Conservation (phyloP, 2,329 filamentous ascomycete genomes). For the Talaromyces sp. region DNA sequence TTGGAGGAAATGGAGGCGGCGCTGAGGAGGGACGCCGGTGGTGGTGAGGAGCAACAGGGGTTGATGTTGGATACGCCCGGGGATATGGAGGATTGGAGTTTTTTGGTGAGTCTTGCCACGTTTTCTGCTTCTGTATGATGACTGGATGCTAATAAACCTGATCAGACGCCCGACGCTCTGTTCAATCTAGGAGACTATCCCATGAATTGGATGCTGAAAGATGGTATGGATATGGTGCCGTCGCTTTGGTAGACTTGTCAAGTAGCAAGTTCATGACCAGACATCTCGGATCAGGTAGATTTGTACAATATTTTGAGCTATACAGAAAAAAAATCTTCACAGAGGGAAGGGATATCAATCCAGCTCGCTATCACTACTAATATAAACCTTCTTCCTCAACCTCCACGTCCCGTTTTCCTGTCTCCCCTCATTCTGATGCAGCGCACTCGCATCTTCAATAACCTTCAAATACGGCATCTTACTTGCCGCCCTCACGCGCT, state of each 20-base stretch:
- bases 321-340: no score
- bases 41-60: background rate
- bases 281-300: background rate
- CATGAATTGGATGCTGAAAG: conserved; percentile 22
- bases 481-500: conserved; percentile 38
- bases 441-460: conserved; percentile 34
- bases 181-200: conserved; percentile 25
- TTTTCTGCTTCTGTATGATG: background rate
- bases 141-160: background rate
- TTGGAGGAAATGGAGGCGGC: conserved; percentile 27
- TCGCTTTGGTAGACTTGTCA: conserved; percentile 5
- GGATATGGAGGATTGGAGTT: conserved; percentile 13
- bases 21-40: conserved; percentile 15
- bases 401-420: conserved; percentile 40
- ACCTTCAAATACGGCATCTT: conserved; percentile 45
- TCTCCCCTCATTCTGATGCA: conserved; percentile 26
- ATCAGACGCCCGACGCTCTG: conserved; percentile 25
- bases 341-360: conserved; percentile 4
- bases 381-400: conserved; percentile 40
- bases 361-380: conserved; percentile 39
- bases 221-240: background rate
- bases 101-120: background rate
- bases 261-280: background rate
- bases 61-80: background rate
- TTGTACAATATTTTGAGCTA: background rate